phyloP scores from a whole-genome alignment of 2,329 filamentous ascomycete species.

The Aspergillus udagawae region DNA sequence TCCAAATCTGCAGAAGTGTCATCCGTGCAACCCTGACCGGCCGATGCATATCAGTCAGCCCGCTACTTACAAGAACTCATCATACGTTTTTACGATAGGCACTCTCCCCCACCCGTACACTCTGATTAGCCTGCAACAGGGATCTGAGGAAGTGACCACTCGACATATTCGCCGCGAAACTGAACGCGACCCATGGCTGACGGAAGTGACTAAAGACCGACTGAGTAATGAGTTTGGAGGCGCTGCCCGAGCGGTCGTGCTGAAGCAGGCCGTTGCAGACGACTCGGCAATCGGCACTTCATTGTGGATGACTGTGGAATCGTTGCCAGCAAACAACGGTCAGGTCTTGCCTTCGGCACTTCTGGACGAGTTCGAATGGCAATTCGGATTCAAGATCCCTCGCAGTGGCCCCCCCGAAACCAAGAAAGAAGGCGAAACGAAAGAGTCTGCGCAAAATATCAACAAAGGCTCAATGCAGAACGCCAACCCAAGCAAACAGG shows the following conservation, averaged over 20 bases:
- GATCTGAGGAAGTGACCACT: conserved; percentile 57
- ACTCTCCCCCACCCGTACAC: conserved; percentile 92
- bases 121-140: conserved; percentile 62
- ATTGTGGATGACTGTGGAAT: conserved; percentile 78
- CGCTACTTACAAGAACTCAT: conserved; percentile 66
- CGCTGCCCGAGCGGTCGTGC: conserved; percentile 62
- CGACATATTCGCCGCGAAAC: conserved; percentile 65
- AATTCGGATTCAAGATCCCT: conserved; percentile 80
- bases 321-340: conserved; percentile 41
- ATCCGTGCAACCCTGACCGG: conserved; percentile 64
- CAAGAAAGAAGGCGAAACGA: conserved; percentile 29
- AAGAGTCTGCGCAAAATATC: conserved; percentile 33
- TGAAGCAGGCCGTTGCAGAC: conserved; percentile 79
- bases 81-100: conserved; percentile 73
- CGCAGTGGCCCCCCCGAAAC: conserved; percentile 40
- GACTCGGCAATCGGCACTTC: conserved; percentile 60
- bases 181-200: conserved; percentile 74
- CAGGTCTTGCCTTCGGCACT: conserved; percentile 53
- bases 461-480: conserved; percentile 36
- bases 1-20: conserved; percentile 72
- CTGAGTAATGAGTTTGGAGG: conserved; percentile 61
- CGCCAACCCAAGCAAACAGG: conserved; percentile 34
- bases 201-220: conserved; percentile 64
- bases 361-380: conserved; percentile 73
- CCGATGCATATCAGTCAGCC: conserved; percentile 65